phyloP scores from a whole-genome alignment of 208 protist species.

The Acanthamoeba sp. region DNA sequence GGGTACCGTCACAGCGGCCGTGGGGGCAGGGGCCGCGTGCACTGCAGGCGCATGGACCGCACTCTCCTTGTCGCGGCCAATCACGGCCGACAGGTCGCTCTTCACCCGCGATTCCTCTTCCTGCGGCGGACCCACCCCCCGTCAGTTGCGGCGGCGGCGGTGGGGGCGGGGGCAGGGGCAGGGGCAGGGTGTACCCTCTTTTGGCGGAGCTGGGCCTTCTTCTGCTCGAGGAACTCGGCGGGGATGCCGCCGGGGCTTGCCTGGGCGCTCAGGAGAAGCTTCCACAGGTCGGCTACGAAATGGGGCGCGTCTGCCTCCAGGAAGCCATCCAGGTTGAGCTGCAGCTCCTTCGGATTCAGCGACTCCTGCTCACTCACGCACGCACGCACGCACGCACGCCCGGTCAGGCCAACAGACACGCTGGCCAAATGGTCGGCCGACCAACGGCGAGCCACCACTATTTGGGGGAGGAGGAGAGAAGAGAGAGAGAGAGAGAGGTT shows the following conservation, averaged over 20 bases:
- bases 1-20: neutral
- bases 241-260: conserved; percentile 68
- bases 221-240: conserved; percentile 76
- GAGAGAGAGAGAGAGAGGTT: neutral
- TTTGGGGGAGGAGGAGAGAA: no score
- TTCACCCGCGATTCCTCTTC: neutral
- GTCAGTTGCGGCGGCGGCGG: neutral
- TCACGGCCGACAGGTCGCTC: neutral
- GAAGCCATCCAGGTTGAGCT: conserved; percentile 25
- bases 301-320: neutral
- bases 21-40: neutral
- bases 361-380: neutral
- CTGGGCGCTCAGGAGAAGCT: conserved; percentile 79
- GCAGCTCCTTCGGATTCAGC: conserved; percentile 26
- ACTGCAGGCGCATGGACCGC: neutral
- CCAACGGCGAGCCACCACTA: no score
- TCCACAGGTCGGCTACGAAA: conserved; percentile 32
- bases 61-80: neutral
- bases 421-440: no score
- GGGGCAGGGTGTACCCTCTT: neutral
- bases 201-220: conserved; percentile 75
- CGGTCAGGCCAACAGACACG: neutral
- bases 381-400: no score
- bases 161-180: neutral
- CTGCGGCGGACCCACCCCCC: neutral